Percentiles rank a stretch among this genome's conserved stretches.
phyloP scores from a whole-genome alignment of 805 yeast genomes.

The Myxozyma sirexii region DNA sequence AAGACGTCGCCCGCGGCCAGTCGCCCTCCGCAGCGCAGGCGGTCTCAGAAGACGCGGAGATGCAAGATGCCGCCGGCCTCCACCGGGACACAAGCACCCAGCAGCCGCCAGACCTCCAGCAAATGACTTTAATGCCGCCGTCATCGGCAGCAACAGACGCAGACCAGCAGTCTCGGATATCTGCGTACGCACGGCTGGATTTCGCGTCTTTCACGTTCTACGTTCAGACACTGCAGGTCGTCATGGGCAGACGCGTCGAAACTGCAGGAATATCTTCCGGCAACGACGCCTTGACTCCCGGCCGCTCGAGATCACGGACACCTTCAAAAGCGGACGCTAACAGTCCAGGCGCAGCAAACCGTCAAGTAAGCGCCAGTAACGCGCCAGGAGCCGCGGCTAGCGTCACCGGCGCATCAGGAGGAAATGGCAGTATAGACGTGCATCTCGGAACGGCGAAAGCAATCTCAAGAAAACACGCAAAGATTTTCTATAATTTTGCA shows the following conservation, averaged over 20 bases:
- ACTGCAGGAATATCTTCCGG: slow-evolving; percentile 40
- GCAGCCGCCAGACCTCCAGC: slow-evolving; percentile 12
- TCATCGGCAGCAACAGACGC: not conserved
- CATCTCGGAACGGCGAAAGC: slow-evolving; percentile 92
- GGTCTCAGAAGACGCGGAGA: not conserved
- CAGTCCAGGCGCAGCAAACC: not conserved
- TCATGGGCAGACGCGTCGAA: slow-evolving; percentile 86
- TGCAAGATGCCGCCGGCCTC: not conserved
- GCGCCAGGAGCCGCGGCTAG: not conserved
- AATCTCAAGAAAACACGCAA: slow-evolving; percentile 91
- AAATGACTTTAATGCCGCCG: slow-evolving; percentile 2
- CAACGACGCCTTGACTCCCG: not conserved
- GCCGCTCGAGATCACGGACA: slow-evolving; percentile 7
- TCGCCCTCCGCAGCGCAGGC: not conserved
- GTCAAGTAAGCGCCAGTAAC: not conserved
- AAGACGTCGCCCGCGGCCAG: slow-evolving; percentile 2
- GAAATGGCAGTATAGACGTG: slow-evolving; percentile 67
- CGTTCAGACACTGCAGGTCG: slow-evolving; percentile 92
- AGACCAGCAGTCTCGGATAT: slow-evolving; percentile 40
- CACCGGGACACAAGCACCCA: not conserved
- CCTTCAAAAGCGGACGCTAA: not conserved
- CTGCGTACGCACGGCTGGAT: slow-evolving; percentile 62
- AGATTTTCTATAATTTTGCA: slow-evolving; percentile 94
- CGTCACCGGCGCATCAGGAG: slow-evolving; percentile 37
- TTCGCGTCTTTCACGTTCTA: slow-evolving; percentile 92